phyloP scores from a whole-genome alignment of 1,284 basidiomycete genomes.

The Ceratobasidium sp. region DNA sequence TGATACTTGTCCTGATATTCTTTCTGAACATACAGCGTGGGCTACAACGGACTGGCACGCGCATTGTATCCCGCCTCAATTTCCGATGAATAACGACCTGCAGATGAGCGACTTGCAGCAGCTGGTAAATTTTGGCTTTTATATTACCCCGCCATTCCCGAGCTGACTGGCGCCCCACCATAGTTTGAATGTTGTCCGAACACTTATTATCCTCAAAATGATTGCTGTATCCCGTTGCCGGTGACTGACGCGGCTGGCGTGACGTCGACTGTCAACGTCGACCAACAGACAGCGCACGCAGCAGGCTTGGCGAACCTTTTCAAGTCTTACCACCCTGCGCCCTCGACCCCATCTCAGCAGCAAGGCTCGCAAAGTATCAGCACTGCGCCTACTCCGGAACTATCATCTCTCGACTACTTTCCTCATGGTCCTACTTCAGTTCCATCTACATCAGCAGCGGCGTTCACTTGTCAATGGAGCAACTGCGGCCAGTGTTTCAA shows the following conservation, averaged over 20 bases:
- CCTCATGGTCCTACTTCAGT: slow-evolving; percentile 14
- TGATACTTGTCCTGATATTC: slow-evolving; percentile 29
- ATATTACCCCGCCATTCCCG: neutral
- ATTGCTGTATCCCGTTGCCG: slow-evolving; percentile 38
- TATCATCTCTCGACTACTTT: slow-evolving; percentile 27
- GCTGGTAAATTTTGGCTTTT: slow-evolving; percentile 15
- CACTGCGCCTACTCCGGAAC: slow-evolving; percentile 32
- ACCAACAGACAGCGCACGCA: slow-evolving; percentile 17
- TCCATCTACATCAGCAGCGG: slow-evolving; percentile 22
- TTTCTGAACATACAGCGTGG: slow-evolving; percentile 1
- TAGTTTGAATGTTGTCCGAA: slow-evolving; percentile 38
- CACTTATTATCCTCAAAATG: slow-evolving; percentile 38
- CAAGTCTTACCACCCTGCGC: slow-evolving; percentile 15
- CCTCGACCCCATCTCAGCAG: slow-evolving; percentile 10
- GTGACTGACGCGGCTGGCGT: slow-evolving; percentile 13
- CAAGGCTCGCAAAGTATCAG: slow-evolving; percentile 17
- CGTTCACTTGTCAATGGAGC: slow-evolving; percentile 59
- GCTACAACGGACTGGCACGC: slow-evolving; percentile 28
- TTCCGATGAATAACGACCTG: slow-evolving; percentile 22
- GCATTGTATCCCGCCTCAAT: neutral
- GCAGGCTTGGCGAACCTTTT: slow-evolving; percentile 20
- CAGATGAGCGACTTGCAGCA: slow-evolving; percentile 23
- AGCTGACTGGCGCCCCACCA: neutral
- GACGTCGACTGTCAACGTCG: slow-evolving; percentile 25
- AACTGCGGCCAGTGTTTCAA: slow-evolving; percentile 61